Percentiles rank a stretch among this genome's conserved stretches.
These are phyloP conservation scores for Leccinum fallax DNA, from an alignment of 1,284 basidiomycete genomes.

Conservation along the genomic window DNA sequence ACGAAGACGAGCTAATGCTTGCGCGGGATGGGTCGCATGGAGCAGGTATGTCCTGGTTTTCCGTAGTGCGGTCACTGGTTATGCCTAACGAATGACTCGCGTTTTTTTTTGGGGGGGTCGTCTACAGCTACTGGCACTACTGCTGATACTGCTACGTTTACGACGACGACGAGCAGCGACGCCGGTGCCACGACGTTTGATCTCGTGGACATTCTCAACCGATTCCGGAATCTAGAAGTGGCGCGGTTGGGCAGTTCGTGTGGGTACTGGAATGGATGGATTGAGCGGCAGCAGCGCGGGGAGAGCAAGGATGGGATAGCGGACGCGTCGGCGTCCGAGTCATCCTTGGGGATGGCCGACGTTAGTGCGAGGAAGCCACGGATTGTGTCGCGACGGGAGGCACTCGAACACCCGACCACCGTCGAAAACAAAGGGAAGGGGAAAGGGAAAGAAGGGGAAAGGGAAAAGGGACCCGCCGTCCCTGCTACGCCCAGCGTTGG, in stretches of 20 bases:
- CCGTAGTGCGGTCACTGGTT: not conserved
- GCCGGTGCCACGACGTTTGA: constrained; percentile 1
- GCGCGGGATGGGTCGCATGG: not conserved
- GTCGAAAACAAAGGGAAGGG: constrained; percentile 16
- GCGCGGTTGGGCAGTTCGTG: constrained; percentile 49
- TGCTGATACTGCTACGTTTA: not conserved
- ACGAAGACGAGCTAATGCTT: constrained; percentile 24
- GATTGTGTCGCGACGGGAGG: constrained; percentile 12
- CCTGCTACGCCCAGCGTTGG: not conserved
- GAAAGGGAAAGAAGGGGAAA: constrained; percentile 1
- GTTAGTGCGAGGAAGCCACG: constrained; percentile 11
- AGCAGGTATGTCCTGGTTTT: constrained; percentile 5
- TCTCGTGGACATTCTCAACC: constrained; percentile 33
- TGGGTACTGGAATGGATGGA: constrained; percentile 41
- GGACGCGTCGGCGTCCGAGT: not conserved
- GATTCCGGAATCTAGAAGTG: constrained; percentile 45
- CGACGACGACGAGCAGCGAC: not conserved
- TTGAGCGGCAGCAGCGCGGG: constrained; percentile 5
- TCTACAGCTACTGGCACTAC: not conserved
- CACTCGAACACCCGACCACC: constrained; percentile 16
- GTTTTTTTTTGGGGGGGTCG: not conserved
- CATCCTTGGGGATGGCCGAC: not conserved
- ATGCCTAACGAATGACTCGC: constrained; percentile 1
- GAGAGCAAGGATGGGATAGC: not conserved
- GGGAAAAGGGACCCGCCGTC: not conserved